Base-by-base conservation (phyloP, 352 stramenopile genomes). In the Poterioochromonas sp. region DNA sequence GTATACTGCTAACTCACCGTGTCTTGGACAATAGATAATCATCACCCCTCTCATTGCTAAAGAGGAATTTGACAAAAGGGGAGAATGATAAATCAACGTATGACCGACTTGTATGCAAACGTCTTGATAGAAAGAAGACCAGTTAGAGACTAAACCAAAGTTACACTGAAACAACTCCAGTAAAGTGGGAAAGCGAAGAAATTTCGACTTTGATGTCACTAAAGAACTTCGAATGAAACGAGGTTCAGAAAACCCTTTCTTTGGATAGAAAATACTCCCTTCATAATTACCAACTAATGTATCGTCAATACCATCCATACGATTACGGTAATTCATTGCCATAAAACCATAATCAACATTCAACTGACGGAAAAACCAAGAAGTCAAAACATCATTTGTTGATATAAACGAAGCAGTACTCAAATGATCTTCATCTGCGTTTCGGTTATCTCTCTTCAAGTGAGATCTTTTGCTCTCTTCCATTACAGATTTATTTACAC, bases 311-410 rank as follows among this genome's bases (percentile, higher is more conserved):
- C 44, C 44, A 53, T 53, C 44, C 11, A 53, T 22, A 53, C 44
- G 44, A 22, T 53, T 53, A 11, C 44, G 44, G 22, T 53, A 53
- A 53, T 53, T 53, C 41, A 26, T 37, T 76, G 26, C 65, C n/a
- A 49, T 71, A 32, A 53, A 58, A 34, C 65, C 41, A 37, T 8
- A n/a, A 76, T 3, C 44, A 80, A 37, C 54, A 76, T 51, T 80
- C 49, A 49, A 74, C 54, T 5, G 26, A 35, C 29, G 22, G 47
- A 79, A 73, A 41, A 20, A 53, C 11, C 11, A 53, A 11, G 44
- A 53, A 11, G 44, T 53, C 44, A 53, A 22, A 53, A 53, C 22
- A 53, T 53, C 44, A 53, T 53, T 53, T 53, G 44, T 53, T 22
- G 44, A 53, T 20, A 53, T 53, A 53, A 53, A 53, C 11, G 11